phyloP scores from a whole-genome alignment of 1,284 basidiomycete species.

The Microbotryomycetes sp. region DNA sequence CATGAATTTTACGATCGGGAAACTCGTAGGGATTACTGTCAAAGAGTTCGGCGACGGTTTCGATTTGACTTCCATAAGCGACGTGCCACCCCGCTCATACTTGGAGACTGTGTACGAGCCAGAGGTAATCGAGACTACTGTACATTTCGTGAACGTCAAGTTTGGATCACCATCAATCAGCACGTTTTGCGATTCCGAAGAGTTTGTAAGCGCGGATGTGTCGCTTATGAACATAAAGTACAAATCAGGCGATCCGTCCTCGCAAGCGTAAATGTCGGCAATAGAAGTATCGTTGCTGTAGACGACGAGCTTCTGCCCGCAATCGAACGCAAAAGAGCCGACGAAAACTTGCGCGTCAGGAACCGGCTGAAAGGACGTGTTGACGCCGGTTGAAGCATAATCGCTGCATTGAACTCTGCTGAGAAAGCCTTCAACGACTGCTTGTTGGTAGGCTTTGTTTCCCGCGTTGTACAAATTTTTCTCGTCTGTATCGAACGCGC shows the following conservation, averaged over 20 bases:
- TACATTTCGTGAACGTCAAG: neutral
- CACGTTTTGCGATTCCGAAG: neutral
- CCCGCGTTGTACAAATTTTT: neutral
- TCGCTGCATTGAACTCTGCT: neutral
- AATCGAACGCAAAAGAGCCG: neutral
- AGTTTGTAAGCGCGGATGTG: neutral
- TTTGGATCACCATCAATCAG: neutral
- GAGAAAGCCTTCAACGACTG: neutral
- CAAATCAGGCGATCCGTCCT: neutral
- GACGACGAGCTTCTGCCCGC: neutral
- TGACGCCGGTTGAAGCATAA: neutral
- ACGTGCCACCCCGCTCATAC: neutral
- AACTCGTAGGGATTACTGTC: neutral
- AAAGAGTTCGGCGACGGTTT: neutral
- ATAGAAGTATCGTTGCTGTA: neutral
- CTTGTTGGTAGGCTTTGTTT: neutral
- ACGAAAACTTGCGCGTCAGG: neutral
- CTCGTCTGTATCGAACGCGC: neutral
- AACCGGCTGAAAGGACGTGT: neutral
- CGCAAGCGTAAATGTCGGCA: neutral
- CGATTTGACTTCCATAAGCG: neutral
- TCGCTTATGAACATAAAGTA: neutral
- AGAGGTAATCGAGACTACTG: neutral
- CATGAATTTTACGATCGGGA: neutral
- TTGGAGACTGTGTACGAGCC: neutral